Evolutionary conservation across 2,329 filamentous ascomycete species (phyloP).

Genomic region (Penicillium vulpinum): DNA sequence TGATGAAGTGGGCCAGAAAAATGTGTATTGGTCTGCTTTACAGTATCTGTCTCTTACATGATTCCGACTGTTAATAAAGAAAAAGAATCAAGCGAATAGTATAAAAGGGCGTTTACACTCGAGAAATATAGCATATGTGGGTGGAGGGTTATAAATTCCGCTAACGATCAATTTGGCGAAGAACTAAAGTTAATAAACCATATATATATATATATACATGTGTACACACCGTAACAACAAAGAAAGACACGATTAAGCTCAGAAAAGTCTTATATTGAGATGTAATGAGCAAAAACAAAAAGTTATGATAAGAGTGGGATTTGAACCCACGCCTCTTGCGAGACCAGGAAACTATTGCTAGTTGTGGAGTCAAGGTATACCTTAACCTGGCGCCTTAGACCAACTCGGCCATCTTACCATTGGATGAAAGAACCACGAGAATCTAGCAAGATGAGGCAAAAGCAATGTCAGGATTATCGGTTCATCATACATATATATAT

Average conservation of each 20-base stretch:
- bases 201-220: no score
- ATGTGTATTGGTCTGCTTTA: neutral
- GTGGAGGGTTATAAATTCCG: neutral
- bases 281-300: neutral
- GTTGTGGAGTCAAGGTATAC: slow-evolving; percentile 27
- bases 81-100: neutral
- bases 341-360: slow-evolving; percentile 14
- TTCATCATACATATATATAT: no score
- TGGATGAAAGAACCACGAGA: neutral
- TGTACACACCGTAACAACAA: no score
- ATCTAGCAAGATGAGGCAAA: neutral
- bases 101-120: neutral
- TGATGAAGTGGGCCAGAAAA: neutral
- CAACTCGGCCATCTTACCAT: slow-evolving; percentile 40
- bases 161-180: neutral
- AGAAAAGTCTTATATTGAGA: neutral
- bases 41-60: neutral
- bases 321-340: slow-evolving; percentile 13
- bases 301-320: slow-evolving; percentile 12
- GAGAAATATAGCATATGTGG: neutral
- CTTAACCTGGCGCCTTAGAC: slow-evolving; percentile 40
- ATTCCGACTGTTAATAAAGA: neutral
- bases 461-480: no score
- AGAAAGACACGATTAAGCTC: no score
- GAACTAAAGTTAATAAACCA: no score